Percentiles rank a stretch among this genome's conserved stretches.
phyloP scores from a whole-genome alignment of 2,329 filamentous ascomycete genomes.

The Ascochyta rabiei region DNA sequence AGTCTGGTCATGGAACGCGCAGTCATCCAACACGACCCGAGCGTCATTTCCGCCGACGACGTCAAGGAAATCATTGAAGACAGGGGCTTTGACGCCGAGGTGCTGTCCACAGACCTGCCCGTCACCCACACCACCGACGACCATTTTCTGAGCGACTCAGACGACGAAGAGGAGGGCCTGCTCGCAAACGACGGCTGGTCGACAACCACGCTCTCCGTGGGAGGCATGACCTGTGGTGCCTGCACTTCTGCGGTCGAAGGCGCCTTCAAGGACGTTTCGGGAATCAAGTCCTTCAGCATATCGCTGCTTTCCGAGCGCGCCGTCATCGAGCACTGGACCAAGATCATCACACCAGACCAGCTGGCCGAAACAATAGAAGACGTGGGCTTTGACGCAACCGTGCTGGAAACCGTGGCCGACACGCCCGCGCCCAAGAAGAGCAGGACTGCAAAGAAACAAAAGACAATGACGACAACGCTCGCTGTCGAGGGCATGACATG shows the following conservation, averaged over 20 bases:
- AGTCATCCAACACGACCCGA: constrained; percentile 88
- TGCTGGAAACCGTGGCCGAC: constrained; percentile 72
- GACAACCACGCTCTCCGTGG: constrained; percentile 76
- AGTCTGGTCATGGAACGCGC: constrained; percentile 94
- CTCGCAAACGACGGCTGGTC: constrained; percentile 46
- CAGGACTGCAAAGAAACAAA: constrained; percentile 51
- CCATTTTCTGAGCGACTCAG: constrained; percentile 46
- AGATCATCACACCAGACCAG: constrained; percentile 57
- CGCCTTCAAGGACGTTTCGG: constrained; percentile 75
- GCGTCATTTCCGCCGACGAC: constrained; percentile 72
- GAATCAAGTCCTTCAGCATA: constrained; percentile 78
- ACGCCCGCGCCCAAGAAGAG: constrained; percentile 39
- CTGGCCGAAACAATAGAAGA: constrained; percentile 66
- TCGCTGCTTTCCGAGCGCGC: constrained; percentile 83
- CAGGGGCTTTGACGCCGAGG: constrained; percentile 86
- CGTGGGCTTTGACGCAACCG: constrained; percentile 78
- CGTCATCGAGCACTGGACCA: constrained; percentile 79
- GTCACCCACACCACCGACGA: constrained; percentile 51
- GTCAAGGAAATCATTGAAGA: constrained; percentile 89
- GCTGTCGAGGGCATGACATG: constrained; percentile 97
- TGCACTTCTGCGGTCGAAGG: constrained; percentile 86
- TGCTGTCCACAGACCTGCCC: constrained; percentile 81
- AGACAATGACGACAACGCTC: constrained; percentile 75
- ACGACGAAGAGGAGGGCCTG: constrained; percentile 40
- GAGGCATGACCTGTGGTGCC: constrained; percentile 90